Percentiles rank a stretch among this genome's conserved stretches.
phyloP scores from a whole-genome alignment of 805 yeast genomes.

The Ogataea nonfermentans region DNA sequence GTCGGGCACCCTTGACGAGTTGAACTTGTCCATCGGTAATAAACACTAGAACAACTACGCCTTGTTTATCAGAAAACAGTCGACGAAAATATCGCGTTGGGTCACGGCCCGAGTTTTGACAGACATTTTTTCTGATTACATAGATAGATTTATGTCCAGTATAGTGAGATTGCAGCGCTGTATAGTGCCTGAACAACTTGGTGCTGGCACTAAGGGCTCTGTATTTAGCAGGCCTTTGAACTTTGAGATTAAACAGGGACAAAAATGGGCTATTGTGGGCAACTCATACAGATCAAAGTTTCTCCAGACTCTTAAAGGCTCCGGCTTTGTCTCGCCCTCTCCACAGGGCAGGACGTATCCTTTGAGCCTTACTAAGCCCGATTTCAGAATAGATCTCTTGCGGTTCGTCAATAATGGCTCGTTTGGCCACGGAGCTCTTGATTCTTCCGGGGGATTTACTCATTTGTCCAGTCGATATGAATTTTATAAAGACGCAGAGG shows the following conservation, averaged over 20 bases:
- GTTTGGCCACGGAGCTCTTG: slow-evolving; percentile 37
- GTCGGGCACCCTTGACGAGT: slow-evolving; percentile 29
- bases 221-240: slow-evolving; percentile 42
- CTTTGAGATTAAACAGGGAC: slow-evolving; percentile 37
- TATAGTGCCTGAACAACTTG: slow-evolving; percentile 1
- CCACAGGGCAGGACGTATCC: slow-evolving; percentile 53
- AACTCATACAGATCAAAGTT: slow-evolving; percentile 50
- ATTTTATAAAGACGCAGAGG: slow-evolving; percentile 70
- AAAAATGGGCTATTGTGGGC: slow-evolving; percentile 58
- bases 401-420: slow-evolving; percentile 37
- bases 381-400: slow-evolving; percentile 40
- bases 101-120: slow-evolving; percentile 2
- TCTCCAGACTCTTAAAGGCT: slow-evolving; percentile 55
- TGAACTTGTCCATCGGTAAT: slow-evolving; percentile 5
- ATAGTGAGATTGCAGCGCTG: slow-evolving; percentile 5
- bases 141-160: neutral
- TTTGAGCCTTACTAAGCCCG: slow-evolving; percentile 42
- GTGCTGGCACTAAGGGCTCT: neutral
- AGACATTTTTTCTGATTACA: neutral
- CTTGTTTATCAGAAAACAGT: slow-evolving; percentile 11
- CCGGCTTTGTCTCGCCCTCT: slow-evolving; percentile 51
- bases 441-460: slow-evolving; percentile 47
- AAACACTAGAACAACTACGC: slow-evolving; percentile 4
- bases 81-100: slow-evolving; percentile 1
- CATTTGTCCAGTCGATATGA: slow-evolving; percentile 91